These are phyloP conservation scores for Penicillium sp. DNA, from an alignment of 2,329 filamentous ascomycete genomes.

Conservation along the genomic window DNA sequence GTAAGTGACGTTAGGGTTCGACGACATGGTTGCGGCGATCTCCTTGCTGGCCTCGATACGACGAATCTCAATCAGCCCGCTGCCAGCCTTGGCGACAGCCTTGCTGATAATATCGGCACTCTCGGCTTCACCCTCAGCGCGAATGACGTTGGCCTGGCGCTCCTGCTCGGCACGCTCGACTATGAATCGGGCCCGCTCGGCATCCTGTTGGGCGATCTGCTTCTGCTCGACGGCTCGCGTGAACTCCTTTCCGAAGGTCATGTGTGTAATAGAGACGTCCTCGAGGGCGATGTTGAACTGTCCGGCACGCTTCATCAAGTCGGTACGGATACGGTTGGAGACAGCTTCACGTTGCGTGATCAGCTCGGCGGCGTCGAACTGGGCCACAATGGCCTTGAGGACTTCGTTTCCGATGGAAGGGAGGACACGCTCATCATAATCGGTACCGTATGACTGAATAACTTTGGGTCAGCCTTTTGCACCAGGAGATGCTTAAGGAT, in stretches of 20 bases:
- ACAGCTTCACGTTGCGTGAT: constrained; percentile 98
- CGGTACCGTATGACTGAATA: constrained; percentile 81
- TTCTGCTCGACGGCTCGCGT: constrained; percentile 98
- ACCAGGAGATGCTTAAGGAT: neutral
- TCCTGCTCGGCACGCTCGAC: constrained; percentile 99
- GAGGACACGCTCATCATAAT: constrained; percentile 97
- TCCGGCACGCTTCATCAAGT: constrained; percentile 81
- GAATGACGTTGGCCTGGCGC: constrained; percentile 94
- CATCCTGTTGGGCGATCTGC: constrained; percentile 98
- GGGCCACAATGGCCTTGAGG: constrained; percentile 93
- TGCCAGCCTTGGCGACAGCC: constrained; percentile 84
- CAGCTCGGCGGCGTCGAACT: constrained; percentile 96
- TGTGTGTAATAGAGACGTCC: constrained; percentile 98
- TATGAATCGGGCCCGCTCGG: constrained; percentile 92
- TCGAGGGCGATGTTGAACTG: constrained; percentile 99
- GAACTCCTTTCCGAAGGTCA: constrained; percentile 99
- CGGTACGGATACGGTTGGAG: constrained; percentile 81
- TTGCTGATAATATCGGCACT: constrained; percentile 89
- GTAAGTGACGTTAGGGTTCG: constrained; percentile 93
- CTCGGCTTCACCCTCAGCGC: constrained; percentile 95
- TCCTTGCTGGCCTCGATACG: constrained; percentile 95
- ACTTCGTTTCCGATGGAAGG: constrained; percentile 99
- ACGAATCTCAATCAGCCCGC: constrained; percentile 89
- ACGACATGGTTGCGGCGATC: constrained; percentile 79
- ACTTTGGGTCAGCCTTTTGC: constrained; percentile 4